A percentile compares a stretch with the other conserved stretches of the same genome.
Conservation (phyloP, 805 yeast species). For the Candida gorgasii region DNA sequence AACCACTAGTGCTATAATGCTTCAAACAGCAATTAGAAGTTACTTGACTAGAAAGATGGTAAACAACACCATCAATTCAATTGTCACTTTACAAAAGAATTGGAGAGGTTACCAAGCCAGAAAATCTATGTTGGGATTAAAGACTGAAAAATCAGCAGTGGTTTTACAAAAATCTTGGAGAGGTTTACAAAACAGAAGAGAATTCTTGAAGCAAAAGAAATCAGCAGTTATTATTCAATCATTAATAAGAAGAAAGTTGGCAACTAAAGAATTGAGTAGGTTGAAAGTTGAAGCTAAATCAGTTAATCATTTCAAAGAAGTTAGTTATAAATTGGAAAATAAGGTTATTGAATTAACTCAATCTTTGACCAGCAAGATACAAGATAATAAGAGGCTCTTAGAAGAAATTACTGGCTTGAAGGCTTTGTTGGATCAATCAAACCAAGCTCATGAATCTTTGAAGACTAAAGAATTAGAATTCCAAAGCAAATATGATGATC, state of each 20-base stretch:
- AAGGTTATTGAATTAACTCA: constrained; percentile 97
- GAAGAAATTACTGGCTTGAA: constrained; percentile 54
- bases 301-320: constrained; percentile 85
- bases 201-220: constrained; percentile 45
- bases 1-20: constrained; percentile 58
- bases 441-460: constrained; percentile 52
- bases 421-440: constrained; percentile 52
- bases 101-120: constrained; percentile 58
- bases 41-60: constrained; percentile 45
- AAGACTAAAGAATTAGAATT: constrained; percentile 57
- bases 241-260: constrained; percentile 71
- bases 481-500: constrained; percentile 44
- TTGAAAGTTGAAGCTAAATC: constrained; percentile 89
- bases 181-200: constrained; percentile 61
- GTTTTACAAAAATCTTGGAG: constrained; percentile 74
- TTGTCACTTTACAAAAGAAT: constrained; percentile 46
- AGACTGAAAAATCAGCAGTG: constrained; percentile 64
- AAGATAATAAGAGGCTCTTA: constrained; percentile 75
- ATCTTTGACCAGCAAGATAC: constrained; percentile 72
- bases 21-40: constrained; percentile 72
- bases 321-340: constrained; percentile 89
- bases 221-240: constrained; percentile 77
- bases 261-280: constrained; percentile 60
- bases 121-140: constrained; percentile 47
- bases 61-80: constrained; percentile 34